A percentile compares a stretch with the other conserved stretches of the same genome.
Evolutionary conservation across 495 filamentous ascomycete species (phyloP).

Genomic region (Tuber melanosporum): DNA sequence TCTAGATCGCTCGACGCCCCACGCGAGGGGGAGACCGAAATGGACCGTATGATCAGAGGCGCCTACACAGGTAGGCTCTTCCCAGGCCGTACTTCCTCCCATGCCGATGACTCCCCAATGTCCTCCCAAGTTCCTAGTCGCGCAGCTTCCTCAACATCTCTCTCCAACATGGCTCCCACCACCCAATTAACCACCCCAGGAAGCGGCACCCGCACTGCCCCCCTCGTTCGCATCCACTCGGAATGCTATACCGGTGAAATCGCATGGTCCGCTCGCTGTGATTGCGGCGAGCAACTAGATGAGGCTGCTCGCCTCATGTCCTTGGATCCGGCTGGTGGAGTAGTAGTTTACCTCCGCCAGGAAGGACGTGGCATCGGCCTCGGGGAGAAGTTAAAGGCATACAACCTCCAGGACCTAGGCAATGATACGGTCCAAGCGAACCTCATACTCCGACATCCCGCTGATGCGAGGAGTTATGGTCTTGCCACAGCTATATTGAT

Average conservation of each 20-base stretch:
- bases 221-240: conserved; percentile 89
- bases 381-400: conserved; percentile 92
- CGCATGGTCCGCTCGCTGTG: conserved; percentile 93
- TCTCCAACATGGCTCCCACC: not conserved
- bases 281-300: conserved; percentile 96
- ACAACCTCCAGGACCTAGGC: conserved; percentile 92
- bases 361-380: conserved; percentile 94
- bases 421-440: conserved; percentile 96
- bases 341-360: conserved; percentile 91
- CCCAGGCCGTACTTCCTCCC: conserved; percentile 65
- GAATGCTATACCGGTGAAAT: conserved; percentile 99
- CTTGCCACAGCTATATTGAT: conserved; percentile 87
- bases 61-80: conserved; percentile 84
- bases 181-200: conserved; percentile 21
- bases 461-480: conserved; percentile 89
- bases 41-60: conserved; percentile 90
- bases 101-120: conserved; percentile 31
- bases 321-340: conserved; percentile 67
- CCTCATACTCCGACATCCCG: conserved; percentile 80
- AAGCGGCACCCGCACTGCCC: conserved; percentile 43
- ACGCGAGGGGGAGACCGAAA: conserved; percentile 82
- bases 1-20: conserved; percentile 71
- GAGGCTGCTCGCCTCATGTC: conserved; percentile 94
- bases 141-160: conserved; percentile 18
- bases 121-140: conserved; percentile 8